Evolutionary conservation across 441 rosid species (phyloP), one percentile per base, ranked within the genome.

Genomic region (Bruguiera hainesii): DNA sequence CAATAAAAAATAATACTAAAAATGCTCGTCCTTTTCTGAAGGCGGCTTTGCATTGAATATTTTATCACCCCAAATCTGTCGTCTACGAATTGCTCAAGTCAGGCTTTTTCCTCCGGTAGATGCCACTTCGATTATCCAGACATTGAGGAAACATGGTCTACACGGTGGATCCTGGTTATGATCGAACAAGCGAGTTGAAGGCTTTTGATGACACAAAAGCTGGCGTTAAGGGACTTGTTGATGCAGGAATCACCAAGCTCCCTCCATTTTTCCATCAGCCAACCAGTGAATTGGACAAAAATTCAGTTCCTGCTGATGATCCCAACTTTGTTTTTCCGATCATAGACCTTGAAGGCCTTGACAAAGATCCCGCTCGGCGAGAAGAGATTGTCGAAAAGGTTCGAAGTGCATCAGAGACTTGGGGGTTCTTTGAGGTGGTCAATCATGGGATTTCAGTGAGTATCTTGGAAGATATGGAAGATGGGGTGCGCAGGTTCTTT

Each of bases 351-450:
- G 52, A 57, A 7, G 82, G 74, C 18, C 16, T 71, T 2, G 11
- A 6, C 0, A 16, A 60, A 20, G 61, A 53, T 58, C 60, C 74
- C 11, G 1, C 0, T 61, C 23, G 0, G 48, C 76, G 68, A 1
- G 64, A 68, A 49, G 70, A 67, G 63, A 68, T 79, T 11, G 76
- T 72, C 0, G 78, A 73, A 10, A 37, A 58, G 67, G 60, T 82
- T 16, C 13, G 74, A 30, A 55, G 37, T n/a, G 89, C 91, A 3
- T 72, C 76, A 8, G 73, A 70, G 74, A 71, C 57, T 1, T 71
- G 77, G 85, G 88, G 87, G 2, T 81, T 86, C 64, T 86, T 86
- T 63, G 78, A 81, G 72, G 68, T 84, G 39, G 73, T 82, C n/a
- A 86, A 84, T 33, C 87, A 87, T 61, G 89, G 82, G 42, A 63